Evolutionary conservation across 2,329 filamentous ascomycete species (phyloP).

Genomic region (Xylariaceae sp.): DNA sequence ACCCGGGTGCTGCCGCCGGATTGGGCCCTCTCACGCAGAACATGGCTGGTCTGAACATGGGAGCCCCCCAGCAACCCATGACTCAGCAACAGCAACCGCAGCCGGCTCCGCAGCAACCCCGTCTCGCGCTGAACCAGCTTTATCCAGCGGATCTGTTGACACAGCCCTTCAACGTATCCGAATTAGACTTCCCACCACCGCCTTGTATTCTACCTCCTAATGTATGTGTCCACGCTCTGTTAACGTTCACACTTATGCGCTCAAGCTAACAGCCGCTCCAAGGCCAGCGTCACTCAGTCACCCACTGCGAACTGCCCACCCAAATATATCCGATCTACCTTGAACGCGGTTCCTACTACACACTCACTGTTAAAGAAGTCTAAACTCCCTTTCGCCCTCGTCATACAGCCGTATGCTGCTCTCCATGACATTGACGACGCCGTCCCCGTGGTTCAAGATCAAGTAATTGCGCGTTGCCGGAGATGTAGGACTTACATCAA

Average conservation of each 20-base stretch:
- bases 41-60: conserved; percentile 82
- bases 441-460: conserved; percentile 89
- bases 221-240: conserved; percentile 54
- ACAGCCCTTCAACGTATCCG: conserved; percentile 89
- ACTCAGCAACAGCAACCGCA: conserved; percentile 52
- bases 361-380: conserved; percentile 94
- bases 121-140: conserved; percentile 72
- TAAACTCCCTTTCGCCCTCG: conserved; percentile 87
- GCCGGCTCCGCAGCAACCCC: conserved; percentile 46
- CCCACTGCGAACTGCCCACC: conserved; percentile 85
- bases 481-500: conserved; percentile 98
- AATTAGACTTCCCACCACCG: conserved; percentile 86
- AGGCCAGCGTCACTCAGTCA: conserved; percentile 89
- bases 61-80: conserved; percentile 52
- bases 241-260: background rate
- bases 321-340: conserved; percentile 90
- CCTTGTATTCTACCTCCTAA: conserved; percentile 87
- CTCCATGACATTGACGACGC: conserved; percentile 90
- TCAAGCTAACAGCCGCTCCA: background rate
- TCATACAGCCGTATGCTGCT: conserved; percentile 92
- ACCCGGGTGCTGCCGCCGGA: conserved; percentile 53
- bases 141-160: conserved; percentile 88
- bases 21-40: conserved; percentile 75
- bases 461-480: conserved; percentile 94
- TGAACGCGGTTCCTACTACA: conserved; percentile 91